These are phyloP conservation scores for Sarocladium kiliense DNA, from an alignment of 2,329 filamentous ascomycete genomes.

Conservation along the genomic window DNA sequence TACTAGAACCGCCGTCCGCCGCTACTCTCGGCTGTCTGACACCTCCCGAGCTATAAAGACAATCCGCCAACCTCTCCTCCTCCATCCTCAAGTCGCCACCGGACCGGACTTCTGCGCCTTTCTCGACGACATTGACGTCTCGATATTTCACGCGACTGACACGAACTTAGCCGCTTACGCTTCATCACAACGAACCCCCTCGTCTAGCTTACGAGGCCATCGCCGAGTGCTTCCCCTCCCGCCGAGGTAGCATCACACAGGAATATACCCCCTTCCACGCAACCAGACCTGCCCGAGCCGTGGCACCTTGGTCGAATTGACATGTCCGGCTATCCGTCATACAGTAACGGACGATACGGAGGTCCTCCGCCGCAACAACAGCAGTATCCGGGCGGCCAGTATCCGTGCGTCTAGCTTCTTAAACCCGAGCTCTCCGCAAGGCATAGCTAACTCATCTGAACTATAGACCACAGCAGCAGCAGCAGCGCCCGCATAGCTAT, in stretches of 20 bases:
- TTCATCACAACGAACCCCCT: not conserved
- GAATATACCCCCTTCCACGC: not conserved
- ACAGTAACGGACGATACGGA: slow-evolving; percentile 43
- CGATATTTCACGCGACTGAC: not conserved
- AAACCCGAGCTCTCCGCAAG: not conserved
- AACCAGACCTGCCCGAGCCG: not conserved
- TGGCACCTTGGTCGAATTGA: slow-evolving; percentile 7
- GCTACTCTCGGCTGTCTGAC: not conserved
- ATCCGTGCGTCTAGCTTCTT: slow-evolving; percentile 38
- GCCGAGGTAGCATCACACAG: too few species aligned
- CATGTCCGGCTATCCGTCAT: slow-evolving; percentile 62
- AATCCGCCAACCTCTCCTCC: not conserved
- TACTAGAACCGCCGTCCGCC: not conserved
- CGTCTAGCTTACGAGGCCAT: not conserved
- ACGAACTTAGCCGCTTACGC: not conserved
- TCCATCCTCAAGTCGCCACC: not conserved
- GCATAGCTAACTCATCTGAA: not conserved
- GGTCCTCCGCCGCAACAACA: slow-evolving; percentile 28
- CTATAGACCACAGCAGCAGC: not conserved
- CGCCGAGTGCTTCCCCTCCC: not conserved
- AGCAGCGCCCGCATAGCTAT: slow-evolving; percentile 13
- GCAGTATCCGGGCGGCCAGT: slow-evolving; percentile 40
- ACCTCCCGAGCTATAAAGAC: slow-evolving; percentile 2
- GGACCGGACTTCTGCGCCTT: not conserved
- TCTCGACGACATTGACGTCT: not conserved